Percentiles rank a stretch among this genome's conserved stretches.
Conservation (phyloP, 768 basidiomycete species). For the Suillus sp. region DNA sequence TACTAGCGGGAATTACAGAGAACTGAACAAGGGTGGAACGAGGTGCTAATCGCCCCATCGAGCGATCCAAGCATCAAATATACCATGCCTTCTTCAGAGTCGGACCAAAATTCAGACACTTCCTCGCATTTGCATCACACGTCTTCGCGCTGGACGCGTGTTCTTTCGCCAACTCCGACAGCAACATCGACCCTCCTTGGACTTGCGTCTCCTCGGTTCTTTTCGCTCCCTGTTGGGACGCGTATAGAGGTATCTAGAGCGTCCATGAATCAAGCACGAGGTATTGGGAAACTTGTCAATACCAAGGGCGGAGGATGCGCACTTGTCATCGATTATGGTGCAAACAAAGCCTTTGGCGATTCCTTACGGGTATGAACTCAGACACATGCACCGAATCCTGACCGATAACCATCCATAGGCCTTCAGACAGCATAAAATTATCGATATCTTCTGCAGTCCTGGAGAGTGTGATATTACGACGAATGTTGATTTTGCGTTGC, state of each 20-base stretch:
- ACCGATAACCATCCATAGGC: constrained; percentile 51
- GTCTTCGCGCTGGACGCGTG: constrained; percentile 55
- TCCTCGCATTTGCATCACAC: constrained; percentile 14
- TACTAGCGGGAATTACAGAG: constrained; percentile 46
- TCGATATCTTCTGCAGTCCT: constrained; percentile 81
- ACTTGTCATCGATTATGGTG: constrained; percentile 90
- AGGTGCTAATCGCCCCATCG: constrained; percentile 67
- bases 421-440: constrained; percentile 84
- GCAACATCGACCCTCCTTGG: constrained; percentile 58
- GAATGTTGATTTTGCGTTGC: constrained; percentile 94
- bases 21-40: constrained; percentile 80
- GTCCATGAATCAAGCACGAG: constrained; percentile 66
- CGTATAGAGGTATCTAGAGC: constrained; percentile 81
- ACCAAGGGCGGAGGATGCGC: constrained; percentile 52
- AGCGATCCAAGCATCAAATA: constrained; percentile 41
- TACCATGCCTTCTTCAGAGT: constrained; percentile 25
- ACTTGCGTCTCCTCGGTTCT: constrained; percentile 69
- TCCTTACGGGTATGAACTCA: constrained; percentile 78
- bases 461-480: constrained; percentile 91
- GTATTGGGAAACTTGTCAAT: constrained; percentile 64
- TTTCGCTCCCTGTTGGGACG: constrained; percentile 63
- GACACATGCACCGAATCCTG: constrained; percentile 6
- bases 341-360: constrained; percentile 61
- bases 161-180: constrained; percentile 63
- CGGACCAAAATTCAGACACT: constrained; percentile 16